phyloP scores from a whole-genome alignment of 139 green algal genomes.

The Limnomonas spitsbergensis region DNA sequence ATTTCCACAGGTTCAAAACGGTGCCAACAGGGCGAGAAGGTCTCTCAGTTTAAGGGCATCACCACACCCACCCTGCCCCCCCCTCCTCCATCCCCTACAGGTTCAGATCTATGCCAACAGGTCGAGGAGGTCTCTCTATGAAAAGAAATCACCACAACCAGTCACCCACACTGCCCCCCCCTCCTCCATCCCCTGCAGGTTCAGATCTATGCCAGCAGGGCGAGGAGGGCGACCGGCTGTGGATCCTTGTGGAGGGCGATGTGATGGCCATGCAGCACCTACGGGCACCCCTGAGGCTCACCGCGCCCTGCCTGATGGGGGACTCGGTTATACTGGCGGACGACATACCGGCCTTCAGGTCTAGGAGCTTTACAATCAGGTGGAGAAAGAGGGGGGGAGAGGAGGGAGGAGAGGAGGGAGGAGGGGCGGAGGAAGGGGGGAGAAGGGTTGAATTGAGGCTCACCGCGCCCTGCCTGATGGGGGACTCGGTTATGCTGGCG shows the following conservation, averaged over 20 bases:
- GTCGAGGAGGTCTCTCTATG: background rate
- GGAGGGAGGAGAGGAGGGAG: too few species aligned
- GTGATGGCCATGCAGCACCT: constrained; percentile 34
- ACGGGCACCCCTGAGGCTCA: background rate
- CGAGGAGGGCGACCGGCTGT: constrained; percentile 44
- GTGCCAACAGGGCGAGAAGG: too few species aligned
- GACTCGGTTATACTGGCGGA: constrained; percentile 2
- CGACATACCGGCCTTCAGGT: constrained; percentile 5
- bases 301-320: background rate
- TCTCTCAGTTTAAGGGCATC: background rate
- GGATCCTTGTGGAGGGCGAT: constrained; percentile 24
- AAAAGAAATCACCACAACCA: background rate
- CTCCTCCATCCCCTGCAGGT: constrained; percentile 11
- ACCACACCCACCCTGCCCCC: background rate
- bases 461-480: background rate
- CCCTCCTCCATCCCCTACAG: too few species aligned
- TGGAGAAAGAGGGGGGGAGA: too few species aligned
- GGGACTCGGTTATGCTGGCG: background rate
- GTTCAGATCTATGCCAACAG: too few species aligned
- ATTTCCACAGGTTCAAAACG: too few species aligned
- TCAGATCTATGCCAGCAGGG: constrained; percentile 41
- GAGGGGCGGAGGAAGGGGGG: too few species aligned
- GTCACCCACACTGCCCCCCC: background rate
- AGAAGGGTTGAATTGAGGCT: too few species aligned
- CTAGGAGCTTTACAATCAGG: constrained; percentile 1